These are phyloP conservation scores for Phytopythium kandeliae DNA, from an alignment of 352 stramenopile species.

Conservation along the genomic window DNA sequence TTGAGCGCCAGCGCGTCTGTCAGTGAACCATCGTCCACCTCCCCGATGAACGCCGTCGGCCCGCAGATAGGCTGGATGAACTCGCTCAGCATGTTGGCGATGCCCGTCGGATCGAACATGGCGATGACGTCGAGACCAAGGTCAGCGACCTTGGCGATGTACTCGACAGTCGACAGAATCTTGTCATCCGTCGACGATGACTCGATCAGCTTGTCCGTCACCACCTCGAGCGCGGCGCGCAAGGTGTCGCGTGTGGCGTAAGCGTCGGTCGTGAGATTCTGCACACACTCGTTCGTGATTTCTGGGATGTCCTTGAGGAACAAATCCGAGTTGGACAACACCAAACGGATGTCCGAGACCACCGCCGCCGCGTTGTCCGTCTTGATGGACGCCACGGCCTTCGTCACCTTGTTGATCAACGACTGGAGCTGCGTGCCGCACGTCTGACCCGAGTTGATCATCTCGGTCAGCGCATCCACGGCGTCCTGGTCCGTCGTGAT, in stretches of 20 bases:
- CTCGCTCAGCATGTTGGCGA: constrained; percentile 36
- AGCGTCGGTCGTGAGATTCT: constrained; percentile 21
- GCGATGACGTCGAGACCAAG: constrained; percentile 30
- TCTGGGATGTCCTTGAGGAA: constrained; percentile 40
- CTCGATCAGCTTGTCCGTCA: constrained; percentile 51
- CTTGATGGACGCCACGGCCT: constrained; percentile 32
- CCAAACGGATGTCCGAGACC: constrained; percentile 32
- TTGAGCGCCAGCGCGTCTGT: constrained; percentile 34
- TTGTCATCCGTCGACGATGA: constrained; percentile 22
- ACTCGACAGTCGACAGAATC: constrained; percentile 25
- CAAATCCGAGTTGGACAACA: constrained; percentile 32
- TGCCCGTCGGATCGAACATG: constrained; percentile 41
- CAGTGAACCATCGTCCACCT: constrained; percentile 46
- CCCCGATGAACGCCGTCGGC: constrained; percentile 42
- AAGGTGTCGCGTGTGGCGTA: constrained; percentile 43
- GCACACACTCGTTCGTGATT: constrained; percentile 39
- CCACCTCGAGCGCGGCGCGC: constrained; percentile 41
- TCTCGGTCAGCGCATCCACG: constrained; percentile 1
- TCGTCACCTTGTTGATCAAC: constrained; percentile 32
- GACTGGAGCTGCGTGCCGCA: constrained; percentile 43
- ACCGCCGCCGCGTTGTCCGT: constrained; percentile 14
- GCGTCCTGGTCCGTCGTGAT: constrained; percentile 8
- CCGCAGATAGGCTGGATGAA: constrained; percentile 61
- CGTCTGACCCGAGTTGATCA: constrained; percentile 22
- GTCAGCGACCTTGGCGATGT: constrained; percentile 32